Percentiles rank a stretch among this genome's conserved stretches.
Evolutionary conservation across 2,329 filamentous ascomycete genomes (phyloP).

Genomic region (Neoarthrinium moseri): DNA sequence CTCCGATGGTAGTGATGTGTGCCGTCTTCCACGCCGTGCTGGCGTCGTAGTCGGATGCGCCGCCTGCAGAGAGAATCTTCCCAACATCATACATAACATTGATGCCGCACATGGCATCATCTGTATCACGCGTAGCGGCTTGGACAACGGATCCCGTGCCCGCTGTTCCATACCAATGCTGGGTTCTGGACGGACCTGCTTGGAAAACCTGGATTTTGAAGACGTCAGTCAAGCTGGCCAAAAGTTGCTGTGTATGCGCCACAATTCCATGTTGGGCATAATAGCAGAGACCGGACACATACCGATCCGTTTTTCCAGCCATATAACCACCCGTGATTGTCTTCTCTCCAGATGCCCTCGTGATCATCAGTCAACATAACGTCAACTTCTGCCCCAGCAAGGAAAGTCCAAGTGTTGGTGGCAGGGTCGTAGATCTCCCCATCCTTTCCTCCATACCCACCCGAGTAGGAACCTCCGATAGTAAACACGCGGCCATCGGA

Average conservation of each 20-base stretch:
- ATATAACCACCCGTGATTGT: conserved; percentile 52
- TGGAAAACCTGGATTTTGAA: too few relatives aligned
- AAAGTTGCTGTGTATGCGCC: too few relatives aligned
- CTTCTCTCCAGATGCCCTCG: conserved; percentile 30
- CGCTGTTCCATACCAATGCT: conserved; percentile 55
- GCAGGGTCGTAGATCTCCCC: conserved; percentile 42
- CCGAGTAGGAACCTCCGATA: conserved; percentile 50
- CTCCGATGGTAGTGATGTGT: conserved; percentile 44
- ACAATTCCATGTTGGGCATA: too few relatives aligned
- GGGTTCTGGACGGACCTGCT: conserved; percentile 50
- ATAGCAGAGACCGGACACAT: too few relatives aligned
- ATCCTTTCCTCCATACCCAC: conserved; percentile 42
- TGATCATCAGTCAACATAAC: conserved; percentile 37
- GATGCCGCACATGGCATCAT: conserved; percentile 53
- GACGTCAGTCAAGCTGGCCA: too few relatives aligned
- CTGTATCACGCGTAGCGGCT: conserved; percentile 42
- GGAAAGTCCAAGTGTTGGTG: conserved; percentile 37
- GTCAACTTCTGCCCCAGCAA: conserved; percentile 32
- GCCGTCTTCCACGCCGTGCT: conserved; percentile 36
- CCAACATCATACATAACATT: conserved; percentile 60
- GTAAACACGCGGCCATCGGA: conserved; percentile 47
- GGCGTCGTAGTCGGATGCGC: conserved; percentile 38
- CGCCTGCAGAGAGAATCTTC: conserved; percentile 51
- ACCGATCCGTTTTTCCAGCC: conserved; percentile 41
- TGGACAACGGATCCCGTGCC: conserved; percentile 36